A percentile compares a stretch with the other conserved stretches of the same genome.
Evolutionary conservation across 192 early-diverging fungal genomes (phyloP).

Genomic region (Coemansia sp.): DNA sequence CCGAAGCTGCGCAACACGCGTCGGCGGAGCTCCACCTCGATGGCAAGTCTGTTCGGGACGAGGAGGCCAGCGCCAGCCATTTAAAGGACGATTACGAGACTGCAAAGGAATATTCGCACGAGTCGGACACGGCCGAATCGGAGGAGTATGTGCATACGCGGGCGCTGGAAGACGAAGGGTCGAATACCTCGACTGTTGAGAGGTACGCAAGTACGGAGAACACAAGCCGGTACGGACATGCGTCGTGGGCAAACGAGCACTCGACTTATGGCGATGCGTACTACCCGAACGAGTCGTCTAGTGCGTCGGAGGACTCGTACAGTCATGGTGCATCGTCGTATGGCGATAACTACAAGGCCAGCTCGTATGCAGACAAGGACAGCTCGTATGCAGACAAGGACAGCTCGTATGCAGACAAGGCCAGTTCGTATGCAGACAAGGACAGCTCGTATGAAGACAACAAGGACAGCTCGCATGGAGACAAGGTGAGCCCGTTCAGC

Average conservation of each 20-base stretch:
- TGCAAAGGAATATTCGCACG: conserved; percentile 9
- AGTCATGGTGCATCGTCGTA: conserved; percentile 7
- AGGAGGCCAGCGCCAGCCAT: conserved; percentile 20
- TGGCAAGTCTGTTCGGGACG: conserved; percentile 32
- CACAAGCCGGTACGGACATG: conserved; percentile 13
- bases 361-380: conserved; percentile 8
- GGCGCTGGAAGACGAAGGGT: background rate
- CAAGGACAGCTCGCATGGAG: conserved; percentile 6
- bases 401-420: conserved; percentile 6
- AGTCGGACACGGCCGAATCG: conserved; percentile 8
- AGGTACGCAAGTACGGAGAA: conserved; percentile 6
- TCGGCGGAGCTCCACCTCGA: conserved; percentile 41
- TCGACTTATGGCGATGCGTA: conserved; percentile 12
- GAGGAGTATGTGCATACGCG: conserved; percentile 12
- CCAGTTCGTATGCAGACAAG: conserved; percentile 8
- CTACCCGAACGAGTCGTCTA: conserved; percentile 21
- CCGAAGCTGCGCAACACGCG: conserved; percentile 36
- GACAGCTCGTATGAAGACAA: conserved; percentile 3
- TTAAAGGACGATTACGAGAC: conserved; percentile 6
- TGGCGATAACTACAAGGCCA: conserved; percentile 13
- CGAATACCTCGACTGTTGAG: conserved; percentile 7
- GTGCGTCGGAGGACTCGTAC: conserved; percentile 2
- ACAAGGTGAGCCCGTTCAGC: background rate
- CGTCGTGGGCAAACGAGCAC: conserved; percentile 14
- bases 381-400: conserved; percentile 7